Base-by-base conservation (phyloP, 2,329 filamentous ascomycete species). In the Colletotrichum tamarilloi region DNA sequence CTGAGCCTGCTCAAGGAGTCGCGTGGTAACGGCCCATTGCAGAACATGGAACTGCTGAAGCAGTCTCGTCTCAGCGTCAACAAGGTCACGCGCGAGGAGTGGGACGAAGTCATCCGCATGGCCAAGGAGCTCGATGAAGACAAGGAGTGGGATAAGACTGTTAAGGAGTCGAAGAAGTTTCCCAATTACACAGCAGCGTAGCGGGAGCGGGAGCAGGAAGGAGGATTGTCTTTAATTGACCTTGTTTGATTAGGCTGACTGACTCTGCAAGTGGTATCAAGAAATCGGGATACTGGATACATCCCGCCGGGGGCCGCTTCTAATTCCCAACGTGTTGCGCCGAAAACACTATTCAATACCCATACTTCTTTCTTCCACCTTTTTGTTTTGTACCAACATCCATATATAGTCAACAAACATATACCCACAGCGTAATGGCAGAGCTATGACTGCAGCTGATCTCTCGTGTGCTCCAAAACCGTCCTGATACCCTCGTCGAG, bases 11-110 rank as follows among this genome's bases (percentile, higher is more conserved):
- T 98, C 64, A 89, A 90, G 74, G 91, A 94, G 76, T 87, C 98
- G 57, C 92, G 93, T 67, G 79, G 82, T 0, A 88, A 87, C 0
- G 83, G 89, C 9, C 86, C 89, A 7, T 84, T 97, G 53, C 90
- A 91, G 78, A 88, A 90, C 62, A 94, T 98, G 71, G 60, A 98
- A 83, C 89, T 97, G 83, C 86, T 98, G 74, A 96, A 92, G 79
- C 91, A 95, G 83, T 89, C 90, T n/a, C 88, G 96, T 52, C 83
- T 73, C 5, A 73, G 71, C 62, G 71, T 73, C 12, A 71, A 89
- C 77, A 90, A 87, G 75, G 93, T 95, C 8, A 87, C 86, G 62
- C 82, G 82, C 14, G 83, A 82, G 0, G 93, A 95, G 81, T 95
- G 93, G 91, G 82, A 88, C 2, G 74, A 73, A 56, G 58, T 76